Evolutionary conservation across 352 stramenopile species (phyloP).

Genomic region (Pythium aquatile): DNA sequence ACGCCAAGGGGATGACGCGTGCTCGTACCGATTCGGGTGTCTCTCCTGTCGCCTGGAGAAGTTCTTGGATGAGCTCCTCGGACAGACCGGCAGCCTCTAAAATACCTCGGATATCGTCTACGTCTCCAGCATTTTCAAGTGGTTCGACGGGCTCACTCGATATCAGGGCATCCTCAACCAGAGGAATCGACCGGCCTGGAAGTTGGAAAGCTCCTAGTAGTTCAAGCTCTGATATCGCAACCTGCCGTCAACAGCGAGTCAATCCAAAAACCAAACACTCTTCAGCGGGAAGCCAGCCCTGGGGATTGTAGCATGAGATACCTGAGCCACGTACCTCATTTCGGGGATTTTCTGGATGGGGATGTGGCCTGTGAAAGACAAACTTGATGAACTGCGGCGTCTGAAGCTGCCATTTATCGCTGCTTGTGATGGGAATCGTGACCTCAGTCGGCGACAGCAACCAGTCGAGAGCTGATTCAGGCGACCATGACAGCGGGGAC

Average conservation of each 20-base stretch:
- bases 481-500: constrained; percentile 14
- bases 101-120: not conserved
- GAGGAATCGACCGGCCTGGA: constrained; percentile 8
- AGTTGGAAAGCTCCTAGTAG: constrained; percentile 16
- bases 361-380: constrained; percentile 6
- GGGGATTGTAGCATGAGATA: not conserved
- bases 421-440: not conserved
- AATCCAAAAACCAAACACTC: too few relatives aligned
- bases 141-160: not conserved
- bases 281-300: too few relatives aligned
- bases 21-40: not conserved
- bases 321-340: constrained; percentile 10
- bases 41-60: not conserved
- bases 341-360: constrained; percentile 11
- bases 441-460: constrained; percentile 9
- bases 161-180: constrained; percentile 20
- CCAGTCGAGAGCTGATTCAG: constrained; percentile 19
- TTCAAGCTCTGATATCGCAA: constrained; percentile 10
- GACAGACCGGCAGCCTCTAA: constrained; percentile 9
- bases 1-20: not conserved
- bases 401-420: not conserved
- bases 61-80: constrained; percentile 8
- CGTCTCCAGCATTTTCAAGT: not conserved
- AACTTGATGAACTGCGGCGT: constrained; percentile 20
- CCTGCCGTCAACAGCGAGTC: not conserved